These are phyloP conservation scores for Boeremia lycopersici DNA, from an alignment of 2,329 filamentous ascomycete genomes.

Conservation along the genomic window DNA sequence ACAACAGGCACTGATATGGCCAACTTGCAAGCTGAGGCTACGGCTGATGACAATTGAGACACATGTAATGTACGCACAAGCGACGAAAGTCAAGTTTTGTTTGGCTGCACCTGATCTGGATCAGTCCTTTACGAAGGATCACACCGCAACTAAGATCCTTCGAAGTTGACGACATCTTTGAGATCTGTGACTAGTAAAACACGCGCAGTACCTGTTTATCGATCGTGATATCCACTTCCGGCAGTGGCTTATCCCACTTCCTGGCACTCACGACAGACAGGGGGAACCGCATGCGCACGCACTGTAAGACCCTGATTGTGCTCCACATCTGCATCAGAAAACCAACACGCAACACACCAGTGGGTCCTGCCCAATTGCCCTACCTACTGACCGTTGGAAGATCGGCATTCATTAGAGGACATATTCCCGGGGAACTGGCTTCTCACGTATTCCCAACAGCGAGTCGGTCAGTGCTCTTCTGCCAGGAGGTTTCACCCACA, in stretches of 20 bases:
- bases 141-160: neutral
- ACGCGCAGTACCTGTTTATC: neutral
- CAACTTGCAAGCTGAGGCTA: too few relatives aligned
- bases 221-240: neutral
- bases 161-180: neutral
- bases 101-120: neutral
- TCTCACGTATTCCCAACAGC: neutral
- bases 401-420: neutral
- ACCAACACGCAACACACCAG: neutral
- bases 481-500: neutral
- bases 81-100: too few relatives aligned
- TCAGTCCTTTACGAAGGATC: neutral
- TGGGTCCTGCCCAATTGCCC: neutral
- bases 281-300: neutral
- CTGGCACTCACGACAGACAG: neutral
- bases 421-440: neutral
- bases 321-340: neutral
- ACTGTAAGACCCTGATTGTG: neutral
- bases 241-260: neutral
- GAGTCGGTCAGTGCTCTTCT: neutral
- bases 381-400: neutral
- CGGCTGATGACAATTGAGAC: too few relatives aligned
- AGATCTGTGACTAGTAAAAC: neutral
- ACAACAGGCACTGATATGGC: too few relatives aligned
- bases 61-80: neutral